A percentile compares a stretch with the other conserved stretches of the same genome.
These are phyloP conservation scores for Suillus ampliporus DNA, from an alignment of 768 basidiomycete genomes.

Conservation along the genomic window DNA sequence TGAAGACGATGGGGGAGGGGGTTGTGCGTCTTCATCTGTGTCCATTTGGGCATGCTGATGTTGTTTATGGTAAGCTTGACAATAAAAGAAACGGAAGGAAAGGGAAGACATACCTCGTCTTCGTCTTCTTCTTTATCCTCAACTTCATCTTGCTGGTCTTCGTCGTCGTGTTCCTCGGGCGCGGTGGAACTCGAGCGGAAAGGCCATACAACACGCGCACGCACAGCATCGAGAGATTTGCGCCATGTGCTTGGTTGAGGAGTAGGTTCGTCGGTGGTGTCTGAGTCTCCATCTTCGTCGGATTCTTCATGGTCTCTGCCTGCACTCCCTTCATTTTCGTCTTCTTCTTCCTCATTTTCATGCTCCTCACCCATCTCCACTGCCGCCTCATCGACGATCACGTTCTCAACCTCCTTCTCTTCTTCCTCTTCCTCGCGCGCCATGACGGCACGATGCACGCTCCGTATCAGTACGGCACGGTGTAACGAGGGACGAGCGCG, in stretches of 20 bases:
- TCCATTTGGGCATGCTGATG: slow-evolving; percentile 1
- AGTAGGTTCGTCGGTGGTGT: slow-evolving; percentile 13
- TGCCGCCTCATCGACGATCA: slow-evolving; percentile 54
- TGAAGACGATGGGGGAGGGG: slow-evolving; percentile 6
- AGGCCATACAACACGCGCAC: slow-evolving; percentile 32
- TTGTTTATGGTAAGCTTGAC: neutral
- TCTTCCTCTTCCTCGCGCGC: slow-evolving; percentile 56
- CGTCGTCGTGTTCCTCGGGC: slow-evolving; percentile 22
- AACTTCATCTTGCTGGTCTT: slow-evolving; percentile 33
- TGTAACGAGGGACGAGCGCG: slow-evolving; percentile 58
- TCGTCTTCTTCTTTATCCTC: slow-evolving; percentile 23
- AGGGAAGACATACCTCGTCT: slow-evolving; percentile 12
- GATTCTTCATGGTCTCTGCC: slow-evolving; percentile 15
- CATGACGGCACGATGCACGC: slow-evolving; percentile 65
- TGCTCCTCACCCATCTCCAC: slow-evolving; percentile 41
- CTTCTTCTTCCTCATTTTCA: slow-evolving; percentile 23
- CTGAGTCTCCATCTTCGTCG: slow-evolving; percentile 21
- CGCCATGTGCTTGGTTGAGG: slow-evolving; percentile 32
- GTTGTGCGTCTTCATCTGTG: slow-evolving; percentile 2
- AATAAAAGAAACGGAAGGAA: neutral
- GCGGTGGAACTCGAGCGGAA: slow-evolving; percentile 34
- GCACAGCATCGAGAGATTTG: slow-evolving; percentile 40
- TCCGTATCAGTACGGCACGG: slow-evolving; percentile 71
- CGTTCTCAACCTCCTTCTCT: slow-evolving; percentile 54
- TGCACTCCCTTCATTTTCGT: slow-evolving; percentile 18